Evolutionary conservation across 73 alveolate species (phyloP), one percentile per base, ranked within the genome.

Genomic region (Tetrahymena elliotti): DNA sequence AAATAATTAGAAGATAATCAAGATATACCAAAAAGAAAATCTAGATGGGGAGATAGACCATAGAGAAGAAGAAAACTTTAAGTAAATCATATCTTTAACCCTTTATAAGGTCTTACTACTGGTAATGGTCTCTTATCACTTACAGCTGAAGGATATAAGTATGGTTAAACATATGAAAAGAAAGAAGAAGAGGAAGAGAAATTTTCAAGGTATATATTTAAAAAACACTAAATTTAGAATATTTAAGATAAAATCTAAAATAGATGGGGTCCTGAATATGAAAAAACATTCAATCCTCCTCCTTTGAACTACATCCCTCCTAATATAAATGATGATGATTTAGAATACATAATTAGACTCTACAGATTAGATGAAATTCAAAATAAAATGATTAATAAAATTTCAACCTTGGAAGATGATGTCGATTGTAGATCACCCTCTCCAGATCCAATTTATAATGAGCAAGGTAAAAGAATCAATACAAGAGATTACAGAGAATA

Each of bases 381-480:
- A 92, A 96, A 97, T 94, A 98, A 99, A 97, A 93, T 99, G 83
- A 96, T 98, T 38, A 96, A 98, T 24, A 97, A 98, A 13, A 88
- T 94, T 18, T 98, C 97, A 93, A 97, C 93, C 83, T 98, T 98
- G 33, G 97, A 96, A 94, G 99, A 98, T 95, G 99, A 99, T 97
- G 96, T 98, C 31, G 99, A 99, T 92, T 94, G 98, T 82, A 96
- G 99, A 93, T 97, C 99, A 16, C 99, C 99, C 20, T 98, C 99
- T 35, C 99, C 99, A 7, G 99, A 98, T 93, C 99, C 99, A 1
- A 97, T 99, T 35, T 99, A 98, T 94, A 99, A 99, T 37, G 96
- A 97, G 83, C 98, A 98, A 38, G 99, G 99, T 27, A 95, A 96
- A 93, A 97, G 99, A 96, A 94, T 98, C 83, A 99, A 99, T 94